These are phyloP conservation scores for Eremomyces bilateralis DNA, from an alignment of 495 filamentous ascomycete genomes.

Conservation along the genomic window DNA sequence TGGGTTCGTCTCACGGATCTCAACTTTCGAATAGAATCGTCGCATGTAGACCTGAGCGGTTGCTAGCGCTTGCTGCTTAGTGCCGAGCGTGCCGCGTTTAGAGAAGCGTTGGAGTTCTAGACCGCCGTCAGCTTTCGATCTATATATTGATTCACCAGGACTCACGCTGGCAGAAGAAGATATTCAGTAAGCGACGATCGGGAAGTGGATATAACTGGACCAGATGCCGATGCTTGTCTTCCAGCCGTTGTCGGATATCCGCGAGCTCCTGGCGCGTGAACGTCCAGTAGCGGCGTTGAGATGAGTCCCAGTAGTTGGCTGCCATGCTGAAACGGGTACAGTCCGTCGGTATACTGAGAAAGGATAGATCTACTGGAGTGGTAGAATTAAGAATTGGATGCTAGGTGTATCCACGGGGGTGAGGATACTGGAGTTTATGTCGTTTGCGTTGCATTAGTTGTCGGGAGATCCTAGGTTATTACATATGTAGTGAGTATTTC, in stretches of 20 bases:
- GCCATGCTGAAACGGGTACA: conserved; percentile 71
- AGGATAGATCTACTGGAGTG: too few species aligned
- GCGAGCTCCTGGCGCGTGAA: conserved; percentile 63
- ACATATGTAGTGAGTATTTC: too few species aligned
- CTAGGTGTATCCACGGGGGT: too few species aligned
- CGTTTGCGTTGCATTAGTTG: conserved; percentile 5
- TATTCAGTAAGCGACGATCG: conserved; percentile 59
- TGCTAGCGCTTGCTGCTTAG: conserved; percentile 80
- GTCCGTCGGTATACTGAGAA: too few species aligned
- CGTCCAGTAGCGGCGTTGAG: conserved; percentile 74
- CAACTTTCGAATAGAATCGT: conserved; percentile 78
- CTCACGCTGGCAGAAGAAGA: conserved; percentile 81
- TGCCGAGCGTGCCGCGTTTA: conserved; percentile 52
- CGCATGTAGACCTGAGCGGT: conserved; percentile 90
- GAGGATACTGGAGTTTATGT: too few species aligned
- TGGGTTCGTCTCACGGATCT: conserved; percentile 81
- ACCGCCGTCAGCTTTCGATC: too few species aligned
- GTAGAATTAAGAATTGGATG: too few species aligned
- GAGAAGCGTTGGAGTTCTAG: too few species aligned
- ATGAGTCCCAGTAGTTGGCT: conserved; percentile 91
- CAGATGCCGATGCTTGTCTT: conserved; percentile 44
- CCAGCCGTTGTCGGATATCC: conserved; percentile 47
- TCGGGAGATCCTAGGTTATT: too few species aligned
- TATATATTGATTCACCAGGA: too few species aligned
- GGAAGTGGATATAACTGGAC: conserved; percentile 66